phyloP scores from a whole-genome alignment of 768 basidiomycete species.

The Boletus speciosus region DNA sequence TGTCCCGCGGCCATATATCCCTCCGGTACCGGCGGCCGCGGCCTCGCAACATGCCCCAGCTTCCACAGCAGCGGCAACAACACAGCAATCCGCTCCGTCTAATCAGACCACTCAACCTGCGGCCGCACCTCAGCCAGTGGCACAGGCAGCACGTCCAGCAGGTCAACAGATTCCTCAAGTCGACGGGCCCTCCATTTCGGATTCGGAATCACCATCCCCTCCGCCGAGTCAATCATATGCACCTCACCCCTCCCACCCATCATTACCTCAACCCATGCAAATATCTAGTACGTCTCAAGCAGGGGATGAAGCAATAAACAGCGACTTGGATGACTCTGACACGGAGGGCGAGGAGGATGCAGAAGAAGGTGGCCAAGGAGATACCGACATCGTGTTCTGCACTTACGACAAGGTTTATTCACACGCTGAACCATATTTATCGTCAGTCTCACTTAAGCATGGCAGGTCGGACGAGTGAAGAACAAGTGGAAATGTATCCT shows the following conservation, averaged over 20 bases:
- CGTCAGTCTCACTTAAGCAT: background rate
- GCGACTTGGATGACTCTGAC: slow-evolving; percentile 94
- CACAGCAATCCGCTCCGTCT: slow-evolving; percentile 17
- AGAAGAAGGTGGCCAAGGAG: slow-evolving; percentile 68
- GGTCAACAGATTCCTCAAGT: slow-evolving; percentile 64
- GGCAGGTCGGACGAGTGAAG: slow-evolving; percentile 95
- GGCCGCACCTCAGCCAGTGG: slow-evolving; percentile 5
- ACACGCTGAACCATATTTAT: background rate
- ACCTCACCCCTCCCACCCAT: slow-evolving; percentile 70
- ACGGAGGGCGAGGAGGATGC: slow-evolving; percentile 82
- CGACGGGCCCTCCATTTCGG: slow-evolving; percentile 70
- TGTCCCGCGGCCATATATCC: slow-evolving; percentile 22
- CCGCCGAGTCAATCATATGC: slow-evolving; percentile 60
- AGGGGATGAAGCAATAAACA: slow-evolving; percentile 87
- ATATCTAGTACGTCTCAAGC: slow-evolving; percentile 34
- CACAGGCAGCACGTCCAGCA: slow-evolving; percentile 18
- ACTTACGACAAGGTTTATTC: slow-evolving; percentile 90
- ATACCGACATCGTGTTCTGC: slow-evolving; percentile 94
- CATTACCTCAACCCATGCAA: slow-evolving; percentile 61
- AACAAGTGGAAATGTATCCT: slow-evolving; percentile 99
- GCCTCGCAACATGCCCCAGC: slow-evolving; percentile 13
- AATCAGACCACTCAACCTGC: slow-evolving; percentile 13
- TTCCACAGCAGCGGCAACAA: slow-evolving; percentile 7
- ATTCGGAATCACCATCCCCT: slow-evolving; percentile 67
- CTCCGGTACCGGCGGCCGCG: slow-evolving; percentile 22